phyloP scores from a whole-genome alignment of 2,329 filamentous ascomycete genomes.

The Simplicillium sp. region DNA sequence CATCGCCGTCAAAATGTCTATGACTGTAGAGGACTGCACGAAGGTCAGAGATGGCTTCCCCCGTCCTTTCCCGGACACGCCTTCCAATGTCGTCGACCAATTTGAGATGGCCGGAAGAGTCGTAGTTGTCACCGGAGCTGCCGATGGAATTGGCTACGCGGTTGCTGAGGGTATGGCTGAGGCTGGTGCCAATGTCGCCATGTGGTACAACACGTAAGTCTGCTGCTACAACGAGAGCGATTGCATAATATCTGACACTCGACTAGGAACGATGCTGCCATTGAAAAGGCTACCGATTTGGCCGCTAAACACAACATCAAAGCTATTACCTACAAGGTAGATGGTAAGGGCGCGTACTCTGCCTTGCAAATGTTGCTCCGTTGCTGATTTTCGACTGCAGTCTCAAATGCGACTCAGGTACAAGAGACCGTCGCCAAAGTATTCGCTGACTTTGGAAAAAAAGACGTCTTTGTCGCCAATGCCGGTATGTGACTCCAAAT shows the following conservation, averaged over 20 bases:
- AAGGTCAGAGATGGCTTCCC: constrained; percentile 14
- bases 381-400: constrained; percentile 11
- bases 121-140: constrained; percentile 32
- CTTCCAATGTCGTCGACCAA: constrained; percentile 33
- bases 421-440: constrained; percentile 21
- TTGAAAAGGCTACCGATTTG: constrained; percentile 23
- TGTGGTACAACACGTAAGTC: constrained; percentile 21
- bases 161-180: constrained; percentile 58
- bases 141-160: constrained; percentile 42
- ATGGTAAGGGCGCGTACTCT: constrained; percentile 18
- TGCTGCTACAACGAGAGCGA: not conserved
- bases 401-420: constrained; percentile 28
- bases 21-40: constrained; percentile 14
- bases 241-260: not conserved
- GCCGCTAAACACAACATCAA: constrained; percentile 23
- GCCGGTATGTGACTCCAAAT: constrained; percentile 17
- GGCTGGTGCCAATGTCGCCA: constrained; percentile 57
- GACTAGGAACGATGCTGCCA: constrained; percentile 21
- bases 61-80: constrained; percentile 22
- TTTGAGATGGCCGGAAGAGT: constrained; percentile 30
- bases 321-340: constrained; percentile 30
- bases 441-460: constrained; percentile 26
- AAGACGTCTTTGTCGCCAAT: constrained; percentile 34
- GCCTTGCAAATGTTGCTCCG: not conserved
- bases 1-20: constrained; percentile 13